phyloP scores from a whole-genome alignment of 345 rosid species.

The Microthlaspi erraticum region DNA sequence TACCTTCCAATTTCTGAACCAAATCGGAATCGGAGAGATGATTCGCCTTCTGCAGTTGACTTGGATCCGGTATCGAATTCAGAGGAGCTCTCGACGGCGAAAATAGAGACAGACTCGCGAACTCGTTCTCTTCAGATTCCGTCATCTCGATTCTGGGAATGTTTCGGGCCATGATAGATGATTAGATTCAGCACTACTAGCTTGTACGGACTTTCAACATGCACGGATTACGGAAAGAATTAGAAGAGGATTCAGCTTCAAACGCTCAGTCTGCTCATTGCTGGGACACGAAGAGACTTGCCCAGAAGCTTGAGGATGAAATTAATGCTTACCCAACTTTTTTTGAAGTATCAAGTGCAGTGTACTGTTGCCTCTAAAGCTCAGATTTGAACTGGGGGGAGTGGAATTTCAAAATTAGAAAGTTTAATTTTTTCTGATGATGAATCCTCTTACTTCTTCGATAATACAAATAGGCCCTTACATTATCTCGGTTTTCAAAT shows the following conservation, averaged over 20 bases:
- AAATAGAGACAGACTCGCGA: slow-evolving; percentile 51
- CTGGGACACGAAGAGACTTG: slow-evolving; percentile 17
- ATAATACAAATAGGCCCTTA: slow-evolving; percentile 20
- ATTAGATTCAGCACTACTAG: slow-evolving; percentile 46
- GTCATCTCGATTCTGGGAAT: slow-evolving; percentile 38
- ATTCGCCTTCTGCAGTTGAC: slow-evolving; percentile 52
- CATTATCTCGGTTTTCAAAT: slow-evolving; percentile 5
- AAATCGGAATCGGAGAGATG: slow-evolving; percentile 44
- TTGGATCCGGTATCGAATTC: slow-evolving; percentile 76
- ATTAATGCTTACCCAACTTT: slow-evolving; percentile 22
- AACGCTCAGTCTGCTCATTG: slow-evolving; percentile 15
- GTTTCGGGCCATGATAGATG: slow-evolving; percentile 41
- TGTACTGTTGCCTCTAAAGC: slow-evolving; percentile 7
- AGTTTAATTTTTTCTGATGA: slow-evolving; percentile 18
- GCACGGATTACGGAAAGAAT: slow-evolving; percentile 13
- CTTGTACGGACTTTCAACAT: slow-evolving; percentile 49
- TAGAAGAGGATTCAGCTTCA: slow-evolving; percentile 25
- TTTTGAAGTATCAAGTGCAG: slow-evolving; percentile 21
- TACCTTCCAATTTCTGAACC: slow-evolving; percentile 46
- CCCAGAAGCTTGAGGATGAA: slow-evolving; percentile 26
- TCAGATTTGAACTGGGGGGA: slow-evolving; percentile 46
- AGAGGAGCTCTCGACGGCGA: slow-evolving; percentile 81
- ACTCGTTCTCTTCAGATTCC: slow-evolving; percentile 71
- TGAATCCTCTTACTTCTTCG: slow-evolving; percentile 33
- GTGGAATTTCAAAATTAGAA: slow-evolving; percentile 36